A percentile compares a stretch with the other conserved stretches of the same genome.
phyloP scores from a whole-genome alignment of 2,329 filamentous ascomycete genomes.

The Metarhizium brunneum region DNA sequence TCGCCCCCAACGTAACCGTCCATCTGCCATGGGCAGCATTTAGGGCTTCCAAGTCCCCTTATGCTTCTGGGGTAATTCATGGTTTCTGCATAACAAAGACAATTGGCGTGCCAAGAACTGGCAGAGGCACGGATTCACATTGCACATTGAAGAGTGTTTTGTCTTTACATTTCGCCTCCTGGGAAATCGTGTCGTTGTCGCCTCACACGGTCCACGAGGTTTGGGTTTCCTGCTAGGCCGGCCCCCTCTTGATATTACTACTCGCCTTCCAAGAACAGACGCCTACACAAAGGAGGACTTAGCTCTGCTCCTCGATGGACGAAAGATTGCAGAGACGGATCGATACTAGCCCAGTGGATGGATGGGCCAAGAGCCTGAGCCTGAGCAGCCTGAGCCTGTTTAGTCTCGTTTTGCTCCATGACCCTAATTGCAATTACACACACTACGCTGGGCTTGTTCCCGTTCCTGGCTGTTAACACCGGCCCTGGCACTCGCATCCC shows the following conservation, averaged over 20 bases:
- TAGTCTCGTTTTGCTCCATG: constrained; percentile 7
- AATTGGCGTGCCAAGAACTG: not conserved
- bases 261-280: constrained; percentile 42
- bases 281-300: constrained; percentile 26
- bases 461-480: constrained; percentile 29
- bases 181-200: not conserved
- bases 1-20: constrained; percentile 13
- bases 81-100: constrained; percentile 1
- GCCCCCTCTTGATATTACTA: constrained; percentile 9
- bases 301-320: not conserved
- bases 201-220: not conserved
- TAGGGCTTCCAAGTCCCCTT: constrained; percentile 17
- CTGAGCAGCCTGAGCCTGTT: not conserved
- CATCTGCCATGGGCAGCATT: constrained; percentile 11
- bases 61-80: constrained; percentile 4
- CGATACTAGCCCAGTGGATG: constrained; percentile 8
- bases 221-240: not conserved
- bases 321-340: constrained; percentile 1
- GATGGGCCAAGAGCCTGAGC: constrained; percentile 1
- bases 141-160: not conserved
- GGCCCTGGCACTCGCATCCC: constrained; percentile 18
- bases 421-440: constrained; percentile 7
- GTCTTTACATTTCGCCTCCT: no score
- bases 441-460: constrained; percentile 18
- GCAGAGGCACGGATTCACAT: not conserved